Base-by-base conservation (phyloP, 495 filamentous ascomycete genomes). In the Neurospora sp. region DNA sequence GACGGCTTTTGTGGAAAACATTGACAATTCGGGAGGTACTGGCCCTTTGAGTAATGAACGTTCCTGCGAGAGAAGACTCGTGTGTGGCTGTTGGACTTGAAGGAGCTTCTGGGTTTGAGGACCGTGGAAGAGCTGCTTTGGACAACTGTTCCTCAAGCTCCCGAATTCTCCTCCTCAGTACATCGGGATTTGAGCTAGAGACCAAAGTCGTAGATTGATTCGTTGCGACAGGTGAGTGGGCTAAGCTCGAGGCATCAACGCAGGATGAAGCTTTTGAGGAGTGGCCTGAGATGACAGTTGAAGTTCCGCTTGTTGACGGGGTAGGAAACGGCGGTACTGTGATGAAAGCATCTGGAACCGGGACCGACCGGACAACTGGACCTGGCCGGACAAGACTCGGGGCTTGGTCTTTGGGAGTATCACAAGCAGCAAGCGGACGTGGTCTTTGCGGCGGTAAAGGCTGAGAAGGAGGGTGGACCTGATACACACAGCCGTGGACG, bases 1-100 rank as follows among this genome's bases (percentile, higher is more conserved):
- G 60, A 0, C 88, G 83, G 0, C 81, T 82, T 78, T 90, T 89
- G 74, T 89, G 86, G n/a, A 82, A 81, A 41, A 89, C 81, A 35
- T 82, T 80, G 72, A 16, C 78, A 76, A 27, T 73, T 40, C 23
- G 80, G 76, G 38, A 79, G 71, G n/a, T 66, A 60, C 49, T 76
- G 74, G 20, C 44, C 23, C 78, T 80, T 39, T 69, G 78, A 41
- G 72, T 75, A n/a, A 41, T 71, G 70, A 40, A 74, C 23, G 38
- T 39, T 46, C 37, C 44, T 44, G 46, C 71, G n/a, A 72, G 70
- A 16, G 39, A 46, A 44, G 75, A 80, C 31, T 80, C 80, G 42
- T 77, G 76, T 62, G 72, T 39, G 2, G 35, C 8, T 10, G 27
- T 49, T 35, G 60, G 37, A 14, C 18, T 38, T n/a, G 27, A 60